Conservation (phyloP, 768 basidiomycete species). For the Pholiota conissans region DNA sequence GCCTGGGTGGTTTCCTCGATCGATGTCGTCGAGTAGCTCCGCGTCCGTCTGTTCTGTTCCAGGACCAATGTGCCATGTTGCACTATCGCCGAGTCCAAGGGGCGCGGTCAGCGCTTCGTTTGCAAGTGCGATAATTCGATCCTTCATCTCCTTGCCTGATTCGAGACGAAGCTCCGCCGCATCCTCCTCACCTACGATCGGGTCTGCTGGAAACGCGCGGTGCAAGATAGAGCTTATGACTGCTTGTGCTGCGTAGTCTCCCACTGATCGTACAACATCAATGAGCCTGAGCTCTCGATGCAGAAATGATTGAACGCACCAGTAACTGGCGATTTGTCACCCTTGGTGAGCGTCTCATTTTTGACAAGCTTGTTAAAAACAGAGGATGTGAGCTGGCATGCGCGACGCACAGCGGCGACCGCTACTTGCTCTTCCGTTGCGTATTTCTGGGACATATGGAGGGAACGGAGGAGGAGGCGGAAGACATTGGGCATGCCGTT, state of each 20-base stretch:
- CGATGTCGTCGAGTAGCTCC: slow-evolving; percentile 82
- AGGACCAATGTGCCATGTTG: slow-evolving; percentile 74
- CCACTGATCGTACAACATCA: slow-evolving; percentile 52
- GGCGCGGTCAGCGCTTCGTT: slow-evolving; percentile 71
- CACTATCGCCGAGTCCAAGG: slow-evolving; percentile 55
- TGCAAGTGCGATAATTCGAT: slow-evolving; percentile 78
- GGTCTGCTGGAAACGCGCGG: slow-evolving; percentile 78
- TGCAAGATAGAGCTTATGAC: slow-evolving; percentile 82
- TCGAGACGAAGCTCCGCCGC: slow-evolving; percentile 65
- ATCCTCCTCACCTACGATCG: slow-evolving; percentile 95
- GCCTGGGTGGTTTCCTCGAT: slow-evolving; percentile 75
- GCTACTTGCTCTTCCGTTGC: slow-evolving; percentile 78
- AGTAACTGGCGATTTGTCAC: slow-evolving; percentile 91
- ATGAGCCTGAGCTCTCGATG: not conserved
- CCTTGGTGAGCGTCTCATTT: slow-evolving; percentile 85
- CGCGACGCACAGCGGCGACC: slow-evolving; percentile 83
- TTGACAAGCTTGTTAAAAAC: slow-evolving; percentile 87
- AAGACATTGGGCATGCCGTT: slow-evolving; percentile 3
- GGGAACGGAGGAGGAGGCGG: slow-evolving; percentile 15
- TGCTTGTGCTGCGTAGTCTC: slow-evolving; percentile 92
- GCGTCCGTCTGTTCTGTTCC: slow-evolving; percentile 48
- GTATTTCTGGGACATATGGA: slow-evolving; percentile 53
- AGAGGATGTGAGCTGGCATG: slow-evolving; percentile 78
- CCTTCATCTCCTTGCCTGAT: slow-evolving; percentile 24
- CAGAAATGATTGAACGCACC: slow-evolving; percentile 40